phyloP scores from a whole-genome alignment of 306 rosid species.

The Casuarina glauca region DNA sequence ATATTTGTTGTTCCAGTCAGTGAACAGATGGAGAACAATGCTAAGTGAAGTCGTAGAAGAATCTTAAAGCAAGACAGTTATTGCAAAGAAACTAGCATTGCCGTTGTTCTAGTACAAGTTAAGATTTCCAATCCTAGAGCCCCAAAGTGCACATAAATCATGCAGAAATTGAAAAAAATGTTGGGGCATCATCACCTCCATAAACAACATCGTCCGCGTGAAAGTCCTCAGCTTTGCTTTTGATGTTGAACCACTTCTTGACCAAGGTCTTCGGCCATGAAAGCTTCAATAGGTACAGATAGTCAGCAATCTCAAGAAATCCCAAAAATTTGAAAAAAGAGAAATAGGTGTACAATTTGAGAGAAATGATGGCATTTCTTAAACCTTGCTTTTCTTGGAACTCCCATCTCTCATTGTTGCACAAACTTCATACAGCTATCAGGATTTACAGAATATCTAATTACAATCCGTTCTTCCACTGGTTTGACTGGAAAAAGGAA shows the following conservation, averaged over 20 bases:
- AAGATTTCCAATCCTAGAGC: constrained; percentile 33
- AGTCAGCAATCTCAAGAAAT: constrained; percentile 32
- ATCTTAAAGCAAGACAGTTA: constrained; percentile 5
- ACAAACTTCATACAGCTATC: constrained; percentile 70
- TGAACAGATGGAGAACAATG: constrained; percentile 28
- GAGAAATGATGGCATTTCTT: constrained; percentile 34
- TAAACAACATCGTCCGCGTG: constrained; percentile 75
- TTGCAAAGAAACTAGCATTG: constrained; percentile 27
- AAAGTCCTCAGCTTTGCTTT: constrained; percentile 87
- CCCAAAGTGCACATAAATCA: constrained; percentile 34
- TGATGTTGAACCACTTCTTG: constrained; percentile 96
- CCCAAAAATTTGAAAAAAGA: background rate
- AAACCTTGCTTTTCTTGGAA: constrained; percentile 97
- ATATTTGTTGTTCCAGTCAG: constrained; percentile 20
- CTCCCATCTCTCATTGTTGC: constrained; percentile 96
- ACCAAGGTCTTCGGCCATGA: constrained; percentile 97
- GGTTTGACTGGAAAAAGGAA: constrained; percentile 5
- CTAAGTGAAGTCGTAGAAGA: constrained; percentile 24
- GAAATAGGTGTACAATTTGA: constrained; percentile 26
- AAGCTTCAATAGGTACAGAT: constrained; percentile 61
- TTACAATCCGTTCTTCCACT: constrained; percentile 13
- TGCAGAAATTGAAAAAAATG: constrained; percentile 27
- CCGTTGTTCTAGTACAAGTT: constrained; percentile 9
- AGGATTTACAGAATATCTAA: constrained; percentile 24
- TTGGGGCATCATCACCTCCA: constrained; percentile 52